Evolutionary conservation across 352 stramenopile genomes (phyloP).

Genomic region (Phytophthora niederhauseri): DNA sequence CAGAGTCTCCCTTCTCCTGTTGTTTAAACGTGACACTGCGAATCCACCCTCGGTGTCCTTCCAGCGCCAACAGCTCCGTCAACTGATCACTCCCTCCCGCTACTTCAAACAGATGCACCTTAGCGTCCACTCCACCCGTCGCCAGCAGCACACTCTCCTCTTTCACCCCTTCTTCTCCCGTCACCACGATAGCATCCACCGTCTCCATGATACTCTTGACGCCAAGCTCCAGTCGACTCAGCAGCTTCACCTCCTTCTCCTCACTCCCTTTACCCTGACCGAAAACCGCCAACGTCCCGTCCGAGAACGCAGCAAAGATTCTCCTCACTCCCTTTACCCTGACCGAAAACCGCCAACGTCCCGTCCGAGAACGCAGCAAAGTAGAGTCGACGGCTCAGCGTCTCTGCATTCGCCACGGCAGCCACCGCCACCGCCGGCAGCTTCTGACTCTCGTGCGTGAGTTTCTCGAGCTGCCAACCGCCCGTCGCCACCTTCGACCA

Average conservation of each 20-base stretch:
- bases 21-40: slow-evolving; percentile 62
- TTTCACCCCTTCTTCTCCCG: not conserved
- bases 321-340: too few relatives aligned
- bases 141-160: slow-evolving; percentile 55
- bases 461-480: slow-evolving; percentile 28
- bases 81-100: slow-evolving; percentile 14
- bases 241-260: slow-evolving; percentile 12
- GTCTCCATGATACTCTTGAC: slow-evolving; percentile 63
- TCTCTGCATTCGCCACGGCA: slow-evolving; percentile 40
- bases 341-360: too few relatives aligned
- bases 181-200: slow-evolving; percentile 35
- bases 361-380: slow-evolving; percentile 58
- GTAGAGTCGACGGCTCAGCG: slow-evolving; percentile 40
- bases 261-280: not conserved
- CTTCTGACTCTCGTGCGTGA: slow-evolving; percentile 15
- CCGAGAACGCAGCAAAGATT: too few relatives aligned
- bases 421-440: slow-evolving; percentile 46
- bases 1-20: not conserved
- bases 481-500: slow-evolving; percentile 32
- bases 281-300: slow-evolving; percentile 25
- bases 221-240: slow-evolving; percentile 39
- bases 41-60: slow-evolving; percentile 75
- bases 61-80: slow-evolving; percentile 45
- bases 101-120: slow-evolving; percentile 71
- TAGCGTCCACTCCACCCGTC: slow-evolving; percentile 68